Percentiles rank a stretch among this genome's conserved stretches.
phyloP scores from a whole-genome alignment of 192 early-diverging fungal species.

The Gaertneriomyces sp. region DNA sequence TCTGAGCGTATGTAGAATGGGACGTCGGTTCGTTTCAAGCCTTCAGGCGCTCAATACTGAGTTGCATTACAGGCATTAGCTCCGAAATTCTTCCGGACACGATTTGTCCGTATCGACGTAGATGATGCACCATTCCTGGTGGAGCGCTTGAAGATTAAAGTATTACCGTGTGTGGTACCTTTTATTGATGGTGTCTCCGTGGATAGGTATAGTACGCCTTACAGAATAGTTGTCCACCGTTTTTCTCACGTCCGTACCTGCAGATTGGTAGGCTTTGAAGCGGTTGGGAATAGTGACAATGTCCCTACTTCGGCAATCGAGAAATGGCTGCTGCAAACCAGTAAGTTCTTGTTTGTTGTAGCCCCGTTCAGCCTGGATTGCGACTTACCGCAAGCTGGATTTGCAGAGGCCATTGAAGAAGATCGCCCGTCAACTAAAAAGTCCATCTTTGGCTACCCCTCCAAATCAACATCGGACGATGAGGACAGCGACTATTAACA shows the following conservation, averaged over 20 bases:
- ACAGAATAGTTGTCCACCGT: not conserved
- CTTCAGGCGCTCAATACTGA: not conserved
- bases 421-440: constrained; percentile 2
- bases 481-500: constrained; percentile 6
- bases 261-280: constrained; percentile 90
- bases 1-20: constrained; percentile 50
- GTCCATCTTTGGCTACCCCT: constrained; percentile 34
- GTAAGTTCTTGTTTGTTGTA: constrained; percentile 16
- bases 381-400: not conserved
- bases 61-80: constrained; percentile 53
- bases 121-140: constrained; percentile 88
- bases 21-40: not conserved
- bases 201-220: constrained; percentile 52
- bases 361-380: not conserved
- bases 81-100: constrained; percentile 74
- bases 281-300: constrained; percentile 79
- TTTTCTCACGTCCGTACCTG: not conserved
- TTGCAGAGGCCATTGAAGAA: constrained; percentile 20
- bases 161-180: constrained; percentile 83
- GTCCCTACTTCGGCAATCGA: constrained; percentile 80
- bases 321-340: constrained; percentile 56
- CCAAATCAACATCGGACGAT: constrained; percentile 9
- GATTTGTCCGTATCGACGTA: constrained; percentile 85
- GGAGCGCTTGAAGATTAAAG: constrained; percentile 77
- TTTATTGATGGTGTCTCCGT: constrained; percentile 71